Percentiles rank a stretch among this genome's conserved stretches.
Evolutionary conservation across 805 yeast species (phyloP).

Genomic region (Pichia sporocuriosa): DNA sequence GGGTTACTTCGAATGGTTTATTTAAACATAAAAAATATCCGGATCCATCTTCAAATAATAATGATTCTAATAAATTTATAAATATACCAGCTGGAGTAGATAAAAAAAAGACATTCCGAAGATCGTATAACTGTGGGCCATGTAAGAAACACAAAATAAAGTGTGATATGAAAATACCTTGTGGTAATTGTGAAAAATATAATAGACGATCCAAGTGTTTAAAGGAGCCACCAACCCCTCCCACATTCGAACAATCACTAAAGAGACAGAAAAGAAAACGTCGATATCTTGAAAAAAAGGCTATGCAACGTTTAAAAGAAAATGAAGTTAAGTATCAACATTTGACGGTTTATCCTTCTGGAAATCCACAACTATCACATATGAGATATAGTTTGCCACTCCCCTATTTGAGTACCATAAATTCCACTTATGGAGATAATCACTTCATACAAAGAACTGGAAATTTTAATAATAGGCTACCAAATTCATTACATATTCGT

Average conservation of each 20-base stretch:
- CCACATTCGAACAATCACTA: slow-evolving; percentile 17
- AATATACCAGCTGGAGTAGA: neutral
- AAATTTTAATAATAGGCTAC: too few relatives aligned
- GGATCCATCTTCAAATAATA: neutral
- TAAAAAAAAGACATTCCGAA: slow-evolving; percentile 32
- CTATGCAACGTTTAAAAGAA: neutral
- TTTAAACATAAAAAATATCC: too few relatives aligned
- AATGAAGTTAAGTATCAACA: neutral
- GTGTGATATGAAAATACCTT: slow-evolving; percentile 44
- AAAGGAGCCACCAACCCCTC: slow-evolving; percentile 19
- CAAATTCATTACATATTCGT: too few relatives aligned
- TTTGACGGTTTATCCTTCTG: too few relatives aligned
- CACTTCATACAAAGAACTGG: too few relatives aligned
- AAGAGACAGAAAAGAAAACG: slow-evolving; percentile 14
- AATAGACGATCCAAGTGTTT: slow-evolving; percentile 13
- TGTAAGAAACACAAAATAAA: slow-evolving; percentile 48
- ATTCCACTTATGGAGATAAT: too few relatives aligned
- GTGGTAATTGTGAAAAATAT: slow-evolving; percentile 35
- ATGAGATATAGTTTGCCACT: too few relatives aligned
- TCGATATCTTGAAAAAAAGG: slow-evolving; percentile 12
- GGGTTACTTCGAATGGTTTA: too few relatives aligned
- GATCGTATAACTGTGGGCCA: slow-evolving; percentile 53
- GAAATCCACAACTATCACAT: too few relatives aligned
- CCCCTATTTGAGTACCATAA: too few relatives aligned
- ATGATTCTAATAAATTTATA: neutral